These are phyloP conservation scores for Debaryomycetaceae sp. DNA, from an alignment of 1,139 yeast genomes.

Conservation along the genomic window DNA sequence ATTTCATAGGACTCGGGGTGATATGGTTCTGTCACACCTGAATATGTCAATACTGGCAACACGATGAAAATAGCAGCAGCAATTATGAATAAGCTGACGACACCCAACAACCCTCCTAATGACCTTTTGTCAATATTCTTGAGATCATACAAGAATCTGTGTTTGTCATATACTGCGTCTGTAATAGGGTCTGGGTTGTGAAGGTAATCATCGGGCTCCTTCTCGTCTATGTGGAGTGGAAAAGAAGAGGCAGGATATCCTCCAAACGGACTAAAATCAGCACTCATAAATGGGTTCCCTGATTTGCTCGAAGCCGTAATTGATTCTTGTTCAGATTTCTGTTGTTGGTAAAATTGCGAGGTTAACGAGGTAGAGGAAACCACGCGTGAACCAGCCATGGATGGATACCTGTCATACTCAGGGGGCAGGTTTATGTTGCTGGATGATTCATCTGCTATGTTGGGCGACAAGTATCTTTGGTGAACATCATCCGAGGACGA, in stretches of 20 bases:
- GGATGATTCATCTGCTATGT: slow-evolving; percentile 1
- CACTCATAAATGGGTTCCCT: slow-evolving; percentile 17
- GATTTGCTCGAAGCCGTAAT: slow-evolving; percentile 14
- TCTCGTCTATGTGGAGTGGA: slow-evolving; percentile 82
- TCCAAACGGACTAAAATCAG: slow-evolving; percentile 77
- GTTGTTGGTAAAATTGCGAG: slow-evolving; percentile 18
- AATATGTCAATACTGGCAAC: slow-evolving; percentile 69
- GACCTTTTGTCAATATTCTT: slow-evolving; percentile 59
- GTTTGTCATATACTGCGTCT: slow-evolving; percentile 74
- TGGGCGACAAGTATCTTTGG: slow-evolving; percentile 2
- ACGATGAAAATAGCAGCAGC: slow-evolving; percentile 64
- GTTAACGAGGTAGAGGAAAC: slow-evolving; percentile 43
- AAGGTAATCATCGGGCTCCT: slow-evolving; percentile 86
- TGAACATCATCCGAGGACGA: slow-evolving; percentile 19
- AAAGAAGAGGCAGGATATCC: slow-evolving; percentile 89
- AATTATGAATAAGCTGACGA: slow-evolving; percentile 54
- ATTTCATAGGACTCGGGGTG: slow-evolving; percentile 35
- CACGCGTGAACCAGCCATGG: slow-evolving; percentile 47
- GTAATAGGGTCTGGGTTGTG: slow-evolving; percentile 92
- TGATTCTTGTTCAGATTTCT: slow-evolving; percentile 8
- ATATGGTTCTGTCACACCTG: slow-evolving; percentile 51
- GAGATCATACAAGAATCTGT: slow-evolving; percentile 57
- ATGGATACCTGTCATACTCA: slow-evolving; percentile 58
- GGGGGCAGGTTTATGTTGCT: slow-evolving; percentile 39
- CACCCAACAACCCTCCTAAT: slow-evolving; percentile 56